Evolutionary conservation across 1,284 basidiomycete genomes (phyloP).

Genomic region (Albatrellus sp.): DNA sequence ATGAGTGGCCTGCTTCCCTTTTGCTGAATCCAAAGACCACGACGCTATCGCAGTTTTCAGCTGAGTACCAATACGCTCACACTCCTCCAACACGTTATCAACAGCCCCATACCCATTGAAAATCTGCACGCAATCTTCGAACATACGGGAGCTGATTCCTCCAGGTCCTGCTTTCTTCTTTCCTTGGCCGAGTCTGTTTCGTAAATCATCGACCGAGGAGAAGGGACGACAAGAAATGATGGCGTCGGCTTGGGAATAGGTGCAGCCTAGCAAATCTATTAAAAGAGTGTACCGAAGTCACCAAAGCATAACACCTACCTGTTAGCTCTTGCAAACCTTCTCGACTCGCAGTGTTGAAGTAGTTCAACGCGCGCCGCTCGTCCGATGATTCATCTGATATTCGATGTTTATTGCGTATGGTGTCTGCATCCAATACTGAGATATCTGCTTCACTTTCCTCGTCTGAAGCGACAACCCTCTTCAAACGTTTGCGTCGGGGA

Average conservation of each 20-base stretch:
- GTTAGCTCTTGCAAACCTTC: constrained; percentile 83
- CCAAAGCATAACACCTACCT: constrained; percentile 35
- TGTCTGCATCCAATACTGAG: constrained; percentile 13
- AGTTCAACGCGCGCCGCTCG: constrained; percentile 54
- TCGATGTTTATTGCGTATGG: constrained; percentile 9
- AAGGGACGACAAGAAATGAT: constrained; percentile 83
- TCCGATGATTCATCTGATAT: constrained; percentile 16
- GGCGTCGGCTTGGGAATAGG: constrained; percentile 66
- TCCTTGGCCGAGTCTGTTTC: constrained; percentile 66
- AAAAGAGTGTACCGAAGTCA: not conserved
- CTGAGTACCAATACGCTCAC: constrained; percentile 73
- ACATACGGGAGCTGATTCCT: constrained; percentile 82
- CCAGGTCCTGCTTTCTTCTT: constrained; percentile 69
- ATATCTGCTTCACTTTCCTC: constrained; percentile 40
- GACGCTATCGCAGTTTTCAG: constrained; percentile 61
- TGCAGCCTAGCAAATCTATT: constrained; percentile 53
- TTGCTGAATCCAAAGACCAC: constrained; percentile 48
- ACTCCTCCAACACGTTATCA: constrained; percentile 80
- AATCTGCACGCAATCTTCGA: constrained; percentile 83
- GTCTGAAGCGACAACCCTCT: constrained; percentile 55
- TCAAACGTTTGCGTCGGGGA: constrained; percentile 33
- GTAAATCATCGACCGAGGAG: constrained; percentile 65
- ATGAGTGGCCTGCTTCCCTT: constrained; percentile 29
- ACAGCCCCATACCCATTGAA: constrained; percentile 87
- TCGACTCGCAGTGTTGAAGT: constrained; percentile 71